Conservation (phyloP, 345 rosid genomes). For the Brassica napus region Da-Ae NC_063446.1:64780501-64781000, state of each 20-base stretch:
- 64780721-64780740: slow-evolving; percentile 49
- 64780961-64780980: slow-evolving; percentile 46
- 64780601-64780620: slow-evolving; percentile 26
- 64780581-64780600: slow-evolving; percentile 23
- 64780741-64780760: slow-evolving; percentile 51
- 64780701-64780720: slow-evolving; percentile 54
- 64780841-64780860: slow-evolving; percentile 46
- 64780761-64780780: slow-evolving; percentile 53
- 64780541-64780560: slow-evolving; percentile 48
- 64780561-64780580: slow-evolving; percentile 44
- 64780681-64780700: slow-evolving; percentile 32
- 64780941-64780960: slow-evolving; percentile 51
- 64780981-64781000: slow-evolving; percentile 55
- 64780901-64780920: slow-evolving; percentile 36
- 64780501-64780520: slow-evolving; percentile 42
- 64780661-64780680: slow-evolving; percentile 40
- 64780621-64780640: slow-evolving; percentile 37
- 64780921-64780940: slow-evolving; percentile 43
- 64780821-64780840: slow-evolving; percentile 43
- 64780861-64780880: slow-evolving; percentile 43
- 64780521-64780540: slow-evolving; percentile 51
- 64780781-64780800: slow-evolving; percentile 36
- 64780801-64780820: slow-evolving; percentile 37
- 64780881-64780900: slow-evolving; percentile 34
- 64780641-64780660: slow-evolving; percentile 31